Base-by-base conservation (phyloP, 495 filamentous ascomycete genomes). In the Hypomontagnella submonticulosa region DNA sequence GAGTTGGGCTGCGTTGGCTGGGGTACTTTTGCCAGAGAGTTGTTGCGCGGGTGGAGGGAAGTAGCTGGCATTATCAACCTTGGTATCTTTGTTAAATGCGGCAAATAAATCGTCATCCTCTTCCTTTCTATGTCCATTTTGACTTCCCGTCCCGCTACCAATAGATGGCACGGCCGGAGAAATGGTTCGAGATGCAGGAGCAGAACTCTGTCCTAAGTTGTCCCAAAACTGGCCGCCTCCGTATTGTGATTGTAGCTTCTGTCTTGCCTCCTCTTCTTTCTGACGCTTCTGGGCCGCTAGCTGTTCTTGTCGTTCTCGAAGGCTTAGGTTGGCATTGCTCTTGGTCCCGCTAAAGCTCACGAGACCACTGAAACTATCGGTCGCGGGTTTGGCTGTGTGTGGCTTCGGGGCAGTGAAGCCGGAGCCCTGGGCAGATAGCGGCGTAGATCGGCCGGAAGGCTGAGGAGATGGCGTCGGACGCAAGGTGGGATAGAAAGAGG, bases 321-420 rank as follows among this genome's bases (percentile, higher is more conserved):
- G 83, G 1, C 89, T 90, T 0, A 97, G 78, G 60, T 88, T 93
- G 73, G 84, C 87, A n/a, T 76, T 82, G 23, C 80, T 70, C 67
- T 90, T 90, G n/a, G 87, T 82, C 10, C 86, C 77, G 44, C 85
- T 86, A 60, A 94, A 91, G 41, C 86, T 89, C 16, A 97, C 89
- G 15, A 99, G 81, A 70, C 90, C 92, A 63, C 93, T 90, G 73
- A 99, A 99, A 80, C 90, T 96, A 73, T 97, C 94, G 52, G 84
- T 84, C 4, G 84, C 81, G 1, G 89, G 84, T 34, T 89, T 89
- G 4, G 86, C 71, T 4, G 85, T 69, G 66, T 88, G 86, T 0
- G 87, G 81, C 15, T 76, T 80, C 81, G 80, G 23, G 74, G 67
- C 76, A 66, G 73, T 73, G 66, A 77, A 78, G 10, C 81, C 77